Percentiles rank a stretch among this genome's conserved stretches.
phyloP scores from a whole-genome alignment of 805 yeast species.

The Hanseniaspora pseudoguilliermondii region DNA sequence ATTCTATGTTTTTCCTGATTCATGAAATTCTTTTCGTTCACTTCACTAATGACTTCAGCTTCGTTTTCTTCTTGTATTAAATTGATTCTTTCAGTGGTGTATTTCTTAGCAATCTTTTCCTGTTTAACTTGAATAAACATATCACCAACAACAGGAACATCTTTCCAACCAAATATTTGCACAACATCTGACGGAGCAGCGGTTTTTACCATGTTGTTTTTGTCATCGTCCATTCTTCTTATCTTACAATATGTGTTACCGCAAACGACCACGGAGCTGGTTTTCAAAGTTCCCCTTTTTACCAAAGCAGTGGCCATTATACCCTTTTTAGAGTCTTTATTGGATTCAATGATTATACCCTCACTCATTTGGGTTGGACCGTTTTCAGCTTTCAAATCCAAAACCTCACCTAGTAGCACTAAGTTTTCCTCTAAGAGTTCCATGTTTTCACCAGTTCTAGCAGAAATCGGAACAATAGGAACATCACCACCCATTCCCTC shows the following conservation, averaged over 20 bases:
- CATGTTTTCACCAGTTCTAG: conserved; percentile 81
- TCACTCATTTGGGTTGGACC: conserved; percentile 37
- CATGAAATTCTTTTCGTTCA: conserved; percentile 40
- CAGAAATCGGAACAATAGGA: conserved; percentile 78
- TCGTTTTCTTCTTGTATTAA: conserved; percentile 48
- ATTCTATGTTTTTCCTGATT: conserved; percentile 32
- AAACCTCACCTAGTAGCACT: conserved; percentile 67
- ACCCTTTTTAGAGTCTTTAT: conserved; percentile 70
- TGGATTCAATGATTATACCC: conserved; percentile 85
- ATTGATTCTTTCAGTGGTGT: conserved; percentile 50
- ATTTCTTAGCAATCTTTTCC: conserved; percentile 67
- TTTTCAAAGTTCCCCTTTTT: conserved; percentile 59
- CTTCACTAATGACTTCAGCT: conserved; percentile 49
- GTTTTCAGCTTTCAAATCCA: conserved; percentile 56
- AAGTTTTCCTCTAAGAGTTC: conserved; percentile 82
- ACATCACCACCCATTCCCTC: conserved; percentile 95
- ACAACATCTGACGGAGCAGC: conserved; percentile 75
- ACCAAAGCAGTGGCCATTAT: conserved; percentile 75
- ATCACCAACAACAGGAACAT: conserved; percentile 83
- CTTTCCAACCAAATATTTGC: conserved; percentile 89
- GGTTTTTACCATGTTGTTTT: conserved; percentile 46
- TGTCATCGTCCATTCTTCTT: conserved; percentile 61
- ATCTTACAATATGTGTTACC: conserved; percentile 82
- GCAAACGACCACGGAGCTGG: conserved; percentile 67
- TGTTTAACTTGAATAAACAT: conserved; percentile 60